Conservation (phyloP, 768 basidiomycete genomes). For the Tulasnella sp. region DNA sequence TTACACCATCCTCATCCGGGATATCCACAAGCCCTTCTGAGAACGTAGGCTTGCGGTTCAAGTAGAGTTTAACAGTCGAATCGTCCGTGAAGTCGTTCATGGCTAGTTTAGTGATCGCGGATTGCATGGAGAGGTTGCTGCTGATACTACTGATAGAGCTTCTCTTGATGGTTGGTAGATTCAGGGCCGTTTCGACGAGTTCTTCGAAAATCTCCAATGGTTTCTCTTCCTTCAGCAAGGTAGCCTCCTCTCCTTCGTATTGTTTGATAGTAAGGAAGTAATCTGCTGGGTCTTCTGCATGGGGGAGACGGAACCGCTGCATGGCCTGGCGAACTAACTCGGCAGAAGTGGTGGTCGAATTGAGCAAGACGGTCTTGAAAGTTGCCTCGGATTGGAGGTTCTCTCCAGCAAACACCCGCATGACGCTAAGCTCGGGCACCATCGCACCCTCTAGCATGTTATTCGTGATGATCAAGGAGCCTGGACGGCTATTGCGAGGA, state of each 20-base stretch:
- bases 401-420: conserved; percentile 91
- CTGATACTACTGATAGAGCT: conserved; percentile 89
- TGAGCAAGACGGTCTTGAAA: conserved; percentile 95
- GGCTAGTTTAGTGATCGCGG: conserved; percentile 83
- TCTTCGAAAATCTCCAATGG: conserved; percentile 86
- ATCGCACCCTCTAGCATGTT: conserved; percentile 41
- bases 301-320: conserved; percentile 80
- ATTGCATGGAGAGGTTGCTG: conserved; percentile 87
- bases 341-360: conserved; percentile 66
- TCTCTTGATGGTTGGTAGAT: conserved; percentile 74
- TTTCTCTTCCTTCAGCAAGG: conserved; percentile 51
- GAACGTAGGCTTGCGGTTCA: conserved; percentile 45
- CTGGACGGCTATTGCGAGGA: conserved; percentile 38
- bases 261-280: conserved; percentile 93
- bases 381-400: conserved; percentile 88
- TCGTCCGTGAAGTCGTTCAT: conserved; percentile 99
- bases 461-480: conserved; percentile 61
- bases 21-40: neutral
- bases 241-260: conserved; percentile 71
- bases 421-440: conserved; percentile 80
- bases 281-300: conserved; percentile 44
- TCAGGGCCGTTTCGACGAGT: conserved; percentile 59
- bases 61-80: conserved; percentile 91
- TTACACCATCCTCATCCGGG: neutral
- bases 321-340: conserved; percentile 88